Base-by-base conservation (phyloP, 139 green algal species). In the Auxenochlorella pyrenoidosa region DNA sequence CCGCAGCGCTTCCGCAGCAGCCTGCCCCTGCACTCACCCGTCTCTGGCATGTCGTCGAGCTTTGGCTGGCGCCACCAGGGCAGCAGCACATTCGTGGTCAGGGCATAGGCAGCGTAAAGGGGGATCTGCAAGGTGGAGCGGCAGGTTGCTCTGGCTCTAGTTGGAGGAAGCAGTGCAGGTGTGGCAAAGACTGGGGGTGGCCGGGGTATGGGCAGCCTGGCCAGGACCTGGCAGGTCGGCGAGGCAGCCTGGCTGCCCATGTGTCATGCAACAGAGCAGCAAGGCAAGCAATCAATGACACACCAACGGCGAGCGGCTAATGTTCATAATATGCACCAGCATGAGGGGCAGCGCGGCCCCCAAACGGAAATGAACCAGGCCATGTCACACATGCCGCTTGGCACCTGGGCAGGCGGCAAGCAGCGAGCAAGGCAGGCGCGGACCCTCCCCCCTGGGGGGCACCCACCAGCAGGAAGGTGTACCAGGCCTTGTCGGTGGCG, bases 401-500 rank as follows among this genome's bases (percentile, higher is more conserved):
- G n/a, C 26, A 16, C 63, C 26, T 71, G 63, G 63, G 1, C 24
- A 71, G 16, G 21, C 18, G 26, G 47, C 47, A 10, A 54, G 47
- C n/a, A n/a, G 47, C 47, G 10, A 54, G 8, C 47, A 54, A 10
- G 47, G 10, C 8, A 54, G 8, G 10, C 6, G 47, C 47, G 47
- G 47, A 10, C 47, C 6, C 47, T 10, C 8, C 47, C 47, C 47
- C 10, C 47, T 10, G 47, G 6, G 47, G 6, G 26, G 78, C 54
- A 84, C 38, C 28, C 38, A 96, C 90, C 65, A 89, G 24, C 32
- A 94, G 51, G 44, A 93, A 92, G 3, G 82, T 43, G 5, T 88
- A 43, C 77, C 89, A 95, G 86, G 94, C 96, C 32, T 91, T 92
- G 73, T 91, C 93, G 28, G 63, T 88, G 41, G 93, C 82, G 59